Evolutionary conservation across 2,329 filamentous ascomycete species (phyloP).

Genomic region (Fusarium neocosmosporiellum): DNA sequence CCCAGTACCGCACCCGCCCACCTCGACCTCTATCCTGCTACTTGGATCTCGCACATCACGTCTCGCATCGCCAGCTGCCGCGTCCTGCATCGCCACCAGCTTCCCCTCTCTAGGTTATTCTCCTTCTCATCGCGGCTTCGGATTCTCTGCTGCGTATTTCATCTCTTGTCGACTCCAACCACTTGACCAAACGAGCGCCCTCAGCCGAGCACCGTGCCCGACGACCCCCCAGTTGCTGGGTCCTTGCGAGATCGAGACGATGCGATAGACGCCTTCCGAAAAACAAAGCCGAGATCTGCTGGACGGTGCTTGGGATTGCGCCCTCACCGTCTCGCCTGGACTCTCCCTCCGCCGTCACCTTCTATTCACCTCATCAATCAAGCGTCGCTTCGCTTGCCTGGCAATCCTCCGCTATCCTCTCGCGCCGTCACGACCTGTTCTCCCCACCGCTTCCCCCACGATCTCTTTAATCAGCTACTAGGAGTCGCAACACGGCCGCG

Average conservation of each 20-base stretch:
- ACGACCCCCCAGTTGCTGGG: constrained; percentile 26
- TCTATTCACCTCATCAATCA: constrained; percentile 3
- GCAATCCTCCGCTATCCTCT: constrained; percentile 12
- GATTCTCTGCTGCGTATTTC: constrained; percentile 13
- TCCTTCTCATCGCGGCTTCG: constrained; percentile 1
- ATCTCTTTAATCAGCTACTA: constrained; percentile 4
- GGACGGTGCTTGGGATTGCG: constrained; percentile 40
- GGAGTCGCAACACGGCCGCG: constrained; percentile 17
- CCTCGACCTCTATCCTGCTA: constrained; percentile 34
- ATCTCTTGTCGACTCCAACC: constrained; percentile 18
- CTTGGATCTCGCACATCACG: constrained; percentile 39
- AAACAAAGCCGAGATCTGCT: constrained; percentile 37
- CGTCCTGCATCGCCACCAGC: constrained; percentile 31
- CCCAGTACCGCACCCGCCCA: constrained; percentile 35
- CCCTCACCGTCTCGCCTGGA: constrained; percentile 37
- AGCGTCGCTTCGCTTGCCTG: constrained; percentile 10
- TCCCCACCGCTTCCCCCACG: constrained; percentile 13
- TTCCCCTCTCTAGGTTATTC: constrained; percentile 16
- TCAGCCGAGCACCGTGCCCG: constrained; percentile 23
- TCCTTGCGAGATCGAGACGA: constrained; percentile 40
- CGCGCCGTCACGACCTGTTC: constrained; percentile 8
- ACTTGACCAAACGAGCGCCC: constrained; percentile 20
- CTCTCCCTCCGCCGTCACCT: constrained; percentile 15
- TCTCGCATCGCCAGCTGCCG: constrained; percentile 30
- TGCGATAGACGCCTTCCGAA: constrained; percentile 40